Conservation (phyloP, 2,329 filamentous ascomycete genomes). For the Aureobasidium uvarum region DNA sequence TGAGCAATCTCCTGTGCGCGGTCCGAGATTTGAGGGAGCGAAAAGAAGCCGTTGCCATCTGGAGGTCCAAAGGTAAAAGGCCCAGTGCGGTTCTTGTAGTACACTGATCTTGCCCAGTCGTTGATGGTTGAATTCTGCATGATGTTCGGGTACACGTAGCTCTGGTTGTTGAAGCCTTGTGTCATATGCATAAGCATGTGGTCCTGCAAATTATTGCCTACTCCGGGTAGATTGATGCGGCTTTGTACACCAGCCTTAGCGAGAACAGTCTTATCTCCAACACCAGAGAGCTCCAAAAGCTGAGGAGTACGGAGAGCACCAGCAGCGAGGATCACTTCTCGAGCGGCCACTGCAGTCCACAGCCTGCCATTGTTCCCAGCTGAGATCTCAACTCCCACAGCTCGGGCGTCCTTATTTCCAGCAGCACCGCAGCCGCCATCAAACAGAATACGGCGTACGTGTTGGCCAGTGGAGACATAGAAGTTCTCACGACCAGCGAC, state of each 20-base stretch:
- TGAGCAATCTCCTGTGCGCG: constrained; percentile 25
- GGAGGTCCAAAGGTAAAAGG: constrained; percentile 34
- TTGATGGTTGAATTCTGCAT: constrained; percentile 33
- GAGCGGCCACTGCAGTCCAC: constrained; percentile 29
- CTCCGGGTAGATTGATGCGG: constrained; percentile 26
- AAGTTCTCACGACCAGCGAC: constrained; percentile 40
- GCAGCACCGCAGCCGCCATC: constrained; percentile 30
- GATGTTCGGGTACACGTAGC: constrained; percentile 30
- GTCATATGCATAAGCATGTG: constrained; percentile 31
- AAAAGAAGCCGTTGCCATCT: constrained; percentile 34
- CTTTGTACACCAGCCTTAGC: constrained; percentile 43
- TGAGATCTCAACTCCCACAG: constrained; percentile 27
- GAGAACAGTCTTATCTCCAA: constrained; percentile 44
- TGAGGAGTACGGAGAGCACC: constrained; percentile 42
- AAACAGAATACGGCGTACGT: constrained; percentile 40
- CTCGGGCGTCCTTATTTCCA: constrained; percentile 23
- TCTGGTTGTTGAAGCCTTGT: constrained; percentile 29
- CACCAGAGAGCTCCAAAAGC: constrained; percentile 43
- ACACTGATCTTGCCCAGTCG: constrained; percentile 31
- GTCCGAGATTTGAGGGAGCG: constrained; percentile 32
- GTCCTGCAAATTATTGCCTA: constrained; percentile 30
- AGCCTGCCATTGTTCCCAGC: constrained; percentile 16
- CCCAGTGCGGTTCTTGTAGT: constrained; percentile 32
- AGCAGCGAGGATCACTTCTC: constrained; percentile 38
- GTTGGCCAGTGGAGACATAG: constrained; percentile 40